phyloP scores from a whole-genome alignment of 169 alveolate genomes.

The Neospora caninum region DNA sequence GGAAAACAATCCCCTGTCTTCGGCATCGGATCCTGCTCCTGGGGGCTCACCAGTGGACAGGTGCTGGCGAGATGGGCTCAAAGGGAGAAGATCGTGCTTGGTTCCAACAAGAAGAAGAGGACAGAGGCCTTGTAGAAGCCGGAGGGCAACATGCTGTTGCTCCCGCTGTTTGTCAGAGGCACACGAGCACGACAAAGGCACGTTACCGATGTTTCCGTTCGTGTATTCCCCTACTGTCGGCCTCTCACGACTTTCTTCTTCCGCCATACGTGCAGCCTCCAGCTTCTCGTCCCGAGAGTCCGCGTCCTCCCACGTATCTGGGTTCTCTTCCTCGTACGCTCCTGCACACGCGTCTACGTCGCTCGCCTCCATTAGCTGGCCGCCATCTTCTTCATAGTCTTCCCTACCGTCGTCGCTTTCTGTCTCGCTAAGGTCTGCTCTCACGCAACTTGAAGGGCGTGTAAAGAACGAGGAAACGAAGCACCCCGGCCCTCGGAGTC shows the following conservation, averaged over 20 bases:
- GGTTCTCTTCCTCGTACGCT: background rate
- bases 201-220: background rate
- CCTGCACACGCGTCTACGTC: background rate
- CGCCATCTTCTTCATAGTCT: background rate
- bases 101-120: background rate
- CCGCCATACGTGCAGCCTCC: background rate
- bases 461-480: background rate
- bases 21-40: background rate
- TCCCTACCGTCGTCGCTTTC: background rate
- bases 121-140: slow-evolving; percentile 8
- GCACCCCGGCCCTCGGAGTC: background rate
- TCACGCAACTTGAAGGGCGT: background rate
- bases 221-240: background rate
- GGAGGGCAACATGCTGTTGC: background rate
- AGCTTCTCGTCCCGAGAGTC: background rate
- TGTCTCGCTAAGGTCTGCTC: background rate
- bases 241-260: background rate
- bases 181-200: background rate
- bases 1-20: background rate
- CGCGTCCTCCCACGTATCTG: background rate
- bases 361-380: background rate
- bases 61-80: background rate
- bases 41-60: background rate
- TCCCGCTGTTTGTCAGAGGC: background rate
- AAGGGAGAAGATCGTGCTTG: background rate